Evolutionary conservation across 352 stramenopile genomes (phyloP).

Genomic region (Globisporangium solare): DNA sequence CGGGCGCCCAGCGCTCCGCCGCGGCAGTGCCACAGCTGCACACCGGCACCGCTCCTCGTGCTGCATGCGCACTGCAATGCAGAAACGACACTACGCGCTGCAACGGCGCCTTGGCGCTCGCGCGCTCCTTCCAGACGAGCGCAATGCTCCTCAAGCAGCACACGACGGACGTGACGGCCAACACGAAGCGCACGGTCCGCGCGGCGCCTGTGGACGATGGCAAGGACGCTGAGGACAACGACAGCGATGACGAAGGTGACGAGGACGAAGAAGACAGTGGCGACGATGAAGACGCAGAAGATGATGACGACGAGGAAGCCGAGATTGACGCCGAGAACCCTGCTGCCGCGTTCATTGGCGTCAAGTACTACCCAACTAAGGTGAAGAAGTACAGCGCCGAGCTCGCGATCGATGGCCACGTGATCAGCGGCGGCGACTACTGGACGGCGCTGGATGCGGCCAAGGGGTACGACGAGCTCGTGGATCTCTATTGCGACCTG

Average conservation of each 20-base stretch:
- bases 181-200: conserved; percentile 12
- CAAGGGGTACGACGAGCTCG: conserved; percentile 80
- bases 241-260: conserved; percentile 11
- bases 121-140: conserved; percentile 16
- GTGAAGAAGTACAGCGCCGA: conserved; percentile 85
- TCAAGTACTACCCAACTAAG: conserved; percentile 59
- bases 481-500: conserved; percentile 74
- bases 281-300: conserved; percentile 18
- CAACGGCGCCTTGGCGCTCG: neutral
- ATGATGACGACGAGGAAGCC: conserved; percentile 23
- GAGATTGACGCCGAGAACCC: conserved; percentile 27
- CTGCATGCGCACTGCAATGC: neutral
- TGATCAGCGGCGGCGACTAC: conserved; percentile 76
- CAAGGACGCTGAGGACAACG: neutral
- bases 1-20: neutral
- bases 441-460: conserved; percentile 80
- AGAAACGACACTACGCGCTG: neutral
- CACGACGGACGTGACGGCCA: conserved; percentile 17
- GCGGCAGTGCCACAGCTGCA: neutral
- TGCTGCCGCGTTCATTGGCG: conserved; percentile 52
- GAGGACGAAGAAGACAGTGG: conserved; percentile 18
- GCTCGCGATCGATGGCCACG: conserved; percentile 54
- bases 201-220: conserved; percentile 5
- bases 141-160: conserved; percentile 16
- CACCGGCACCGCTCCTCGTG: neutral